phyloP scores from a whole-genome alignment of 2,329 filamentous ascomycete genomes.

The Drechslerella dactyloides region DNA sequence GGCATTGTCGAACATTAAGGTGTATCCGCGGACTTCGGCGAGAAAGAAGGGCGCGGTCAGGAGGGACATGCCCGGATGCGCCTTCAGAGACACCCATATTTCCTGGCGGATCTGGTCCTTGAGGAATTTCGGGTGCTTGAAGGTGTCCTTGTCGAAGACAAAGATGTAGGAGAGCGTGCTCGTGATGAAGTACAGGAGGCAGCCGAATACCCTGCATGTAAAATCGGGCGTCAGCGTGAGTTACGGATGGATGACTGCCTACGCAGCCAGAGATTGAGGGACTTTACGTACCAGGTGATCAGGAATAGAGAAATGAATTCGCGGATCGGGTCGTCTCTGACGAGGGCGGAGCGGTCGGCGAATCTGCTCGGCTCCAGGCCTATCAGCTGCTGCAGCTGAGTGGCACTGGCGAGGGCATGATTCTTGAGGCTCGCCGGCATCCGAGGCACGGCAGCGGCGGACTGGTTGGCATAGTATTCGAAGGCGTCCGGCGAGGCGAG shows the following conservation, averaged over 20 bases:
- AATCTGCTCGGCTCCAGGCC: conserved; percentile 73
- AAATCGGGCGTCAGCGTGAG: conserved; percentile 35
- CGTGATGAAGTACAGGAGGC: conserved; percentile 82
- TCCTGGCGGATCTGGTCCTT: conserved; percentile 90
- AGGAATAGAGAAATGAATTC: conserved; percentile 78
- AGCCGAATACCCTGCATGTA: conserved; percentile 75
- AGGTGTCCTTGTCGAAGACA: conserved; percentile 88
- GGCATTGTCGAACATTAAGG: conserved; percentile 83
- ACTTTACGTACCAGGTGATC: conserved; percentile 77
- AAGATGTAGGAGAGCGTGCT: conserved; percentile 83
- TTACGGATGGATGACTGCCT: conserved; percentile 1
- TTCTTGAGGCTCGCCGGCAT: conserved; percentile 58
- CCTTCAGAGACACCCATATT: conserved; percentile 76
- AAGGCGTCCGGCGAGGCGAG: conserved; percentile 61
- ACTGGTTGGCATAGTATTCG: conserved; percentile 57
- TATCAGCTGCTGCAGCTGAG: conserved; percentile 57
- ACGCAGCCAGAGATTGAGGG: background rate
- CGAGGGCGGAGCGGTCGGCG: conserved; percentile 78
- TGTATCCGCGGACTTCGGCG: conserved; percentile 80
- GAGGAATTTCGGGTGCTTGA: conserved; percentile 90
- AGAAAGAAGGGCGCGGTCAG: conserved; percentile 83
- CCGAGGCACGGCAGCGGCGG: conserved; percentile 65
- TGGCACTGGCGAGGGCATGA: conserved; percentile 27
- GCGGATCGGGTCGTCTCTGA: conserved; percentile 76
- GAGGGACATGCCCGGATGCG: conserved; percentile 82